Evolutionary conservation across 148 eudicot genomes (phyloP).

Genomic region (Linanthus parryae): DNA sequence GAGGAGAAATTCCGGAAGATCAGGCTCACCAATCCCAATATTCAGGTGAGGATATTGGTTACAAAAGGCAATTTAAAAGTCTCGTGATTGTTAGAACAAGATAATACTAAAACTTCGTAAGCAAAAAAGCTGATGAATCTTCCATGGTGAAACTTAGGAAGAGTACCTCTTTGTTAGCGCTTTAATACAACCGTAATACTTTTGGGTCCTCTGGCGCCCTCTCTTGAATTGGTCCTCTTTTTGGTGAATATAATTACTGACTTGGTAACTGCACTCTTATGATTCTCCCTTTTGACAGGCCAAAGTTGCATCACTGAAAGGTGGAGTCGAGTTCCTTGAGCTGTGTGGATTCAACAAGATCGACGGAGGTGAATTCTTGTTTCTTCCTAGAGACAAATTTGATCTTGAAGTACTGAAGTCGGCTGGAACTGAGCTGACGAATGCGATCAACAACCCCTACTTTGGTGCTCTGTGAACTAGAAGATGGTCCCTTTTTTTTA

Average conservation of each 20-base stretch:
- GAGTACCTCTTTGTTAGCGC: too few relatives aligned
- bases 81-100: too few relatives aligned
- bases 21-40: slow-evolving; percentile 76
- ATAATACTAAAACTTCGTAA: too few relatives aligned
- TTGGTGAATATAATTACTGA: too few relatives aligned
- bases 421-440: slow-evolving; percentile 84
- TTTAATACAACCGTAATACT: too few relatives aligned
- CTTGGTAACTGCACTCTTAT: too few relatives aligned
- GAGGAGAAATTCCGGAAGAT: slow-evolving; percentile 97
- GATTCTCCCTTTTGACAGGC: slow-evolving; percentile 55
- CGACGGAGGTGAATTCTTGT: slow-evolving; percentile 86
- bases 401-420: slow-evolving; percentile 64
- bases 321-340: slow-evolving; percentile 91
- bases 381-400: slow-evolving; percentile 69
- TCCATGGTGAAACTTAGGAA: too few relatives aligned
- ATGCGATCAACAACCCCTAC: slow-evolving; percentile 89
- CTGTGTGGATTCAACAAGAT: slow-evolving; percentile 84
- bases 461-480: slow-evolving; percentile 79
- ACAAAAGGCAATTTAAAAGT: too few relatives aligned
- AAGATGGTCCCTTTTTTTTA: too few relatives aligned
- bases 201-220: too few relatives aligned
- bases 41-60: slow-evolving; percentile 91
- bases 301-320: slow-evolving; percentile 82
- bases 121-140: too few relatives aligned
- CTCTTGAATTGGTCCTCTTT: too few relatives aligned